Evolutionary conservation across 768 basidiomycete genomes (phyloP).

Genomic region (Lentinula aciculospora): DNA sequence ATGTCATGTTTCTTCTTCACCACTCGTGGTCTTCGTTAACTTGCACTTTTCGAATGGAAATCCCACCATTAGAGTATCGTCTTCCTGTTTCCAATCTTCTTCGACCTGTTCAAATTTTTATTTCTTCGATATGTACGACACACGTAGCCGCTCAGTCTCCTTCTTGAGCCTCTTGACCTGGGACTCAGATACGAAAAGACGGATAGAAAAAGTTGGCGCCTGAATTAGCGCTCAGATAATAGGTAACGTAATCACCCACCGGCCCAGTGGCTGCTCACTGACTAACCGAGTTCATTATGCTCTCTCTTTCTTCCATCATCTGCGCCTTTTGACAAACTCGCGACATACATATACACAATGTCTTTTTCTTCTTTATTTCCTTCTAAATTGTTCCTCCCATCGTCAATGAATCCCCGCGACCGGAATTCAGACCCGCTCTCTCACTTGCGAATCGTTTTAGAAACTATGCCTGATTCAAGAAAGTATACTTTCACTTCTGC

Average conservation of each 20-base stretch:
- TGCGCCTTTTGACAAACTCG: neutral
- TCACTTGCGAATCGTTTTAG: constrained; percentile 69
- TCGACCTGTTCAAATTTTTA: neutral
- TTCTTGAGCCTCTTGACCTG: constrained; percentile 29
- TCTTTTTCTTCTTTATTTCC: constrained; percentile 29
- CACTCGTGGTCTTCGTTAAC: neutral
- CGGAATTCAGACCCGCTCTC: constrained; percentile 57
- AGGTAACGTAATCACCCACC: neutral
- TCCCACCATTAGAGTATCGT: neutral
- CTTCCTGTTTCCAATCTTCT: neutral
- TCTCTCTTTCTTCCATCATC: neutral
- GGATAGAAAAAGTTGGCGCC: no score
- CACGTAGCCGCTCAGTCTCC: constrained; percentile 12
- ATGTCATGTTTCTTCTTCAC: neutral
- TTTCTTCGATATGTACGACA: neutral
- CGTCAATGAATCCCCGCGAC: constrained; percentile 51
- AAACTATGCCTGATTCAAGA: constrained; percentile 75
- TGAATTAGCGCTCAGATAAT: no score
- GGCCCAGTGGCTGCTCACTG: neutral
- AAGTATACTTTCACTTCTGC: constrained; percentile 73
- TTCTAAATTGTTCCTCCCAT: constrained; percentile 42
- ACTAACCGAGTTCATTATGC: neutral
- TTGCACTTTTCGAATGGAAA: neutral
- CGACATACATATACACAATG: neutral
- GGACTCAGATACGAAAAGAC: no score